Conservation (phyloP, 371 early-diverging fungal species). For the Massospora cicadina region DNA sequence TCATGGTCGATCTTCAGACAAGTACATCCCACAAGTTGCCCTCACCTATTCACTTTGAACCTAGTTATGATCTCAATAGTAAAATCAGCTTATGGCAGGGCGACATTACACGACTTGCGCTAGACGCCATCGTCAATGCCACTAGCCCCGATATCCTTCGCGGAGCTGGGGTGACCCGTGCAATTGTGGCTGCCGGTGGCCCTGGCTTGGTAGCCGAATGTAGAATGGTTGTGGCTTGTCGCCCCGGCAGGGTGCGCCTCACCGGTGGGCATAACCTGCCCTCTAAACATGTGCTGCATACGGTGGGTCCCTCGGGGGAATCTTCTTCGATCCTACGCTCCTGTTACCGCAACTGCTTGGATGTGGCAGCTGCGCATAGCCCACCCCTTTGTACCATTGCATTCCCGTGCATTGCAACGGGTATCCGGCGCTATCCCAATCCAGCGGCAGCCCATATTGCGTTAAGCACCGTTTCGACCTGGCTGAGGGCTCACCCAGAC, state of each 20-base stretch:
- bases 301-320: slow-evolving; percentile 4
- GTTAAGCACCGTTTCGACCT: not conserved
- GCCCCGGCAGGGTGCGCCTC: not conserved
- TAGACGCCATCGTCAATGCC: slow-evolving; percentile 4
- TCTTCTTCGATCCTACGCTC: not conserved
- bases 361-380: not conserved
- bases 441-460: not conserved
- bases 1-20: not conserved
- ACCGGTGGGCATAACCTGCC: slow-evolving; percentile 1
- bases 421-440: slow-evolving; percentile 4
- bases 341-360: slow-evolving; percentile 1
- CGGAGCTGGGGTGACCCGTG: slow-evolving; percentile 6
- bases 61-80: not conserved
- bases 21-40: not conserved
- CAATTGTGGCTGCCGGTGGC: not conserved
- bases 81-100: slow-evolving; percentile 1
- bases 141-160: not conserved
- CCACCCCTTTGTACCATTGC: slow-evolving; percentile 1
- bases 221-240: not conserved
- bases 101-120: not conserved
- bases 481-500: not conserved
- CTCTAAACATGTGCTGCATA: slow-evolving; percentile 5
- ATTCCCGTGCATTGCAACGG: slow-evolving; percentile 6
- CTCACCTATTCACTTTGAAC: not conserved
- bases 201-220: slow-evolving; percentile 3